Evolutionary conservation across 1,139 yeast species (phyloP).

Genomic region (Pichia norvegensis): DNA sequence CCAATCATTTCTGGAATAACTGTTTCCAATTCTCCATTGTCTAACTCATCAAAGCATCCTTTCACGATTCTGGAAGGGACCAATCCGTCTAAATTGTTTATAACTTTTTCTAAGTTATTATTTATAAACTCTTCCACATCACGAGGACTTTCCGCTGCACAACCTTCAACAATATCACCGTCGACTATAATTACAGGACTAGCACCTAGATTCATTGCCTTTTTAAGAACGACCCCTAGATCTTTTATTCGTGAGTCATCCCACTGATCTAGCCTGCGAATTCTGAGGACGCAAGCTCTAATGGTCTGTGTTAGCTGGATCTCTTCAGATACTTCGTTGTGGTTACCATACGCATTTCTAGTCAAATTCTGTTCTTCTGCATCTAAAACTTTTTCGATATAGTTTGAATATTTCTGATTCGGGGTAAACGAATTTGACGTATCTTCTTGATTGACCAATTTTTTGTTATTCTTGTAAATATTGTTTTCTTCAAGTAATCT

Average conservation of each 20-base stretch:
- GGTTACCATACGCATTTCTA: not conserved
- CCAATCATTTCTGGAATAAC: conserved; percentile 31
- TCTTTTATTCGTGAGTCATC: conserved; percentile 22
- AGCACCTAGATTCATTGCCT: conserved; percentile 33
- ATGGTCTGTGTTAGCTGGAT: conserved; percentile 41
- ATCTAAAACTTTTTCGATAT: conserved; percentile 13
- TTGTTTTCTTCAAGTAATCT: conserved; percentile 33
- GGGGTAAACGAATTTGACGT: not conserved
- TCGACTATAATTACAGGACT: conserved; percentile 34
- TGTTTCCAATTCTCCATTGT: conserved; percentile 14
- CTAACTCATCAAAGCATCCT: conserved; percentile 29
- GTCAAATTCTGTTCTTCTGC: not conserved
- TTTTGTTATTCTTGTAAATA: conserved; percentile 19
- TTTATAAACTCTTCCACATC: conserved; percentile 7
- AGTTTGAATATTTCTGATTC: conserved; percentile 9
- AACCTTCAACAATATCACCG: conserved; percentile 9
- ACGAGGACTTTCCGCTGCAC: conserved; percentile 8
- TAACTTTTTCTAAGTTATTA: conserved; percentile 10
- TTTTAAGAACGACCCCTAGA: conserved; percentile 31
- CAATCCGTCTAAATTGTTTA: conserved; percentile 14
- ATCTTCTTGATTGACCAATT: conserved; percentile 9
- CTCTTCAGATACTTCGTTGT: conserved; percentile 15
- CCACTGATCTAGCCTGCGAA: conserved; percentile 33
- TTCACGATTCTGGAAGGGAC: conserved; percentile 27
- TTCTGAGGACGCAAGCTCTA: conserved; percentile 45